Conservation (phyloP, 352 stramenopile species). For the Pythium rhizo-oryzae region DNA sequence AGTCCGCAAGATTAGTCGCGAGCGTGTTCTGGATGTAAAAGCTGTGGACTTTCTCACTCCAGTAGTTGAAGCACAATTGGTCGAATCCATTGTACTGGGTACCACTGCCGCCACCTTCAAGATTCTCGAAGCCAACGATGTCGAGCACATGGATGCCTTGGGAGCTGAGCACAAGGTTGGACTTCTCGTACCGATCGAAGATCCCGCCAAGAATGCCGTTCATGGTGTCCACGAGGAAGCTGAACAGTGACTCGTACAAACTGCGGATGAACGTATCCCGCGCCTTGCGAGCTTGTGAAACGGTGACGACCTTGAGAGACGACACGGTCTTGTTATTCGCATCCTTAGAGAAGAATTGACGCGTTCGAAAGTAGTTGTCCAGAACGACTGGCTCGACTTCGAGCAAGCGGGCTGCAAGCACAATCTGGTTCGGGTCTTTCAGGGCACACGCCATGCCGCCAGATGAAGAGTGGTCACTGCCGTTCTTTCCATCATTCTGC, state of each 20-base stretch:
- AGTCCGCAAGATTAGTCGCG: slow-evolving; percentile 56
- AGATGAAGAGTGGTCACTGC: slow-evolving; percentile 40
- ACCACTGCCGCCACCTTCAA: slow-evolving; percentile 33
- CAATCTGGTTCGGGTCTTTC: slow-evolving; percentile 68
- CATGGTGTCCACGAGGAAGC: slow-evolving; percentile 78
- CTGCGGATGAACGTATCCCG: slow-evolving; percentile 81
- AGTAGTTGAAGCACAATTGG: slow-evolving; percentile 85
- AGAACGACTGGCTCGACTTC: slow-evolving; percentile 81
- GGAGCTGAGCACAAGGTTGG: slow-evolving; percentile 79
- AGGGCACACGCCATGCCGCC: slow-evolving; percentile 40
- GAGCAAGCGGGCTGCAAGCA: slow-evolving; percentile 66
- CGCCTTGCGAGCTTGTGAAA: slow-evolving; percentile 68
- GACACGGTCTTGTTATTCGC: slow-evolving; percentile 70
- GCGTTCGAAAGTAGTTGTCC: slow-evolving; percentile 87
- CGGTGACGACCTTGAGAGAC: slow-evolving; percentile 81
- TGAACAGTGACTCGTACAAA: slow-evolving; percentile 79
- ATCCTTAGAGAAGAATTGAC: slow-evolving; percentile 81
- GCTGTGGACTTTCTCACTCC: slow-evolving; percentile 82
- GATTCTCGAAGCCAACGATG: slow-evolving; percentile 74
- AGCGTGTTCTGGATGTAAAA: slow-evolving; percentile 83
- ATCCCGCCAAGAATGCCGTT: slow-evolving; percentile 83
- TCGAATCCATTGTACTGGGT: slow-evolving; percentile 71
- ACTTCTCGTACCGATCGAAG: slow-evolving; percentile 85
- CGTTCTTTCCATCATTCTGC: slow-evolving; percentile 33
- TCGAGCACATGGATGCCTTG: slow-evolving; percentile 84